Evolutionary conservation across 768 basidiomycete genomes (phyloP), one percentile per base, ranked within the genome.

Genomic region (Leccinum truebloodii): DNA sequence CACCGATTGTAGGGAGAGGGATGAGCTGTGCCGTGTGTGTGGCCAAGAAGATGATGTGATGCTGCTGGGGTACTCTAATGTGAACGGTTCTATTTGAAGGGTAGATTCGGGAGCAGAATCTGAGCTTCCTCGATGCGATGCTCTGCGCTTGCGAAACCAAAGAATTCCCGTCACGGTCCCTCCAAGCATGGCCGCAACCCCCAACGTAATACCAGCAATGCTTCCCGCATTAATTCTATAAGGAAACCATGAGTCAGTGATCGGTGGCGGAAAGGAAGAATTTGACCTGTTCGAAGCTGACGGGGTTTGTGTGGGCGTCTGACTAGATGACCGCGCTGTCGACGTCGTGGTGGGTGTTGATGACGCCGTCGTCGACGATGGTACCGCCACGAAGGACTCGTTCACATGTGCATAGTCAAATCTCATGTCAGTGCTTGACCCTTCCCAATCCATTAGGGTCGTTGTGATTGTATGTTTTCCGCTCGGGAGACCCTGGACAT

Each of bases 331-430:
- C n/a, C n/a, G n/a, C n/a, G n/a, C n/a, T n/a, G n/a, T n/a, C n/a
- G n/a, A n/a, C n/a, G n/a, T n/a, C n/a, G n/a, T n/a, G n/a, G n/a
- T n/a, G n/a, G n/a, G n/a, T n/a, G n/a, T n/a, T n/a, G n/a, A n/a
- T n/a, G n/a, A n/a, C n/a, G n/a, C n/a, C n/a, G n/a, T n/a, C n/a
- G n/a, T n/a, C n/a, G n/a, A n/a, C n/a, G n/a, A n/a, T n/a, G n/a
- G n/a, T n/a, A n/a, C n/a, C n/a, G n/a, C 59, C 32, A 68, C 62
- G 6, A 68, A 53, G 3, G 70, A 57, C 57, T 71, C 68, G n/a
- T 71, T 71, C 32, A 71, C 32, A 14, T 54, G 44, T 55, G 70
- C 71, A 52, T 72, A 70, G 35, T 71, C 69, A 8, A 72, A 72
- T 34, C 65, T 65, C 70, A 71, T 68, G 32, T 59, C 65, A 22